Base-by-base conservation (phyloP, 306 rosid genomes). In the Biancaea sappan region DNA sequence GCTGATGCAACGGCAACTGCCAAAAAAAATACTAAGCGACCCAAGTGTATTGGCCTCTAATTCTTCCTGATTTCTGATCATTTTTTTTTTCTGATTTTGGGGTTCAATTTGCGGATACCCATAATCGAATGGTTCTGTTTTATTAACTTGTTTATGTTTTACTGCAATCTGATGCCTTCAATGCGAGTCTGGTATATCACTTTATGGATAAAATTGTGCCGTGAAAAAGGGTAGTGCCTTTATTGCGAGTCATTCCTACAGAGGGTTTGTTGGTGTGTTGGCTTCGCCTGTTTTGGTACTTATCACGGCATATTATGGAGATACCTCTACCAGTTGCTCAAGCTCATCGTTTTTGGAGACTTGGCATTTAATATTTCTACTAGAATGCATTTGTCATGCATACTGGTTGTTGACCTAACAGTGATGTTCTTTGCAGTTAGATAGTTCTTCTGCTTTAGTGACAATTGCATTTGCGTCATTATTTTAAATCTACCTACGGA, bases 21-120 rank as follows among this genome's bases (percentile, higher is more conserved):
- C 19, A 83, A 92, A 77, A 85, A 93, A 83, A 81, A 88, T 66
- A 83, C 95, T 48, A 94, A 94, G 87, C 87, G 97, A 50, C 98
- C 98, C 22, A 91, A 94, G 84, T 94, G 98, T 94, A 86, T 74
- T 61, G 66, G 56, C 32, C 46, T 74, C 59, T 71, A 10, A 16
- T 6, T 34, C 0, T 63, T 22, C 57, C 9, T 66, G 7, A 26
- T 76, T 67, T 63, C 25, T 59, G 22, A 14, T 29, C 19, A n/a
- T 80, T 48, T 66, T 44, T 11, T 47, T 37, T 44, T 11, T 47
- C 32, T 8, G 19, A 12, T 8, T 37, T 61, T 19, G 18, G 61
- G 29, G 71, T 63, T 81, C 14, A 16, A 32, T 46, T 79, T 60
- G 22, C 28, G 32, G 14, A 31, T 75, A 35, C 64, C 83, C 77